Percentiles rank a stretch among this genome's conserved stretches.
phyloP scores from a whole-genome alignment of 176 grass and related monocot genomes.

The Avena insularis region DNA sequence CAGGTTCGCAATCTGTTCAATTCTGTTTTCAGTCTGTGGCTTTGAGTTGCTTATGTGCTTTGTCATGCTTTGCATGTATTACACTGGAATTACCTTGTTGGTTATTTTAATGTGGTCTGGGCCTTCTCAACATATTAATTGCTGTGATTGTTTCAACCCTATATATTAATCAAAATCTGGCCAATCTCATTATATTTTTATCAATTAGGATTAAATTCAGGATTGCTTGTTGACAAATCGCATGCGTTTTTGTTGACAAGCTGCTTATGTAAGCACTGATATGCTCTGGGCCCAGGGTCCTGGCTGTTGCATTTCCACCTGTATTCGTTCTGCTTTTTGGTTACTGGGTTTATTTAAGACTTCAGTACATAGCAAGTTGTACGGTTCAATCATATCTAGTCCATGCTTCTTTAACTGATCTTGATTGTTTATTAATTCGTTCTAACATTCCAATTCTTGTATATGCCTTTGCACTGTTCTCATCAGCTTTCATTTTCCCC shows the following conservation, averaged over 20 bases:
- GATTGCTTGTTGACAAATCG: slow-evolving; percentile 3
- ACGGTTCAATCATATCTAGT: slow-evolving; percentile 5
- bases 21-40: slow-evolving; percentile 26
- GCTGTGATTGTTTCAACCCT: not conserved
- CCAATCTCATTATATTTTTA: slow-evolving; percentile 10
- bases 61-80: slow-evolving; percentile 16
- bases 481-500: not conserved
- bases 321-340: slow-evolving; percentile 32
- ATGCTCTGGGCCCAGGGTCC: slow-evolving; percentile 28
- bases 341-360: slow-evolving; percentile 23
- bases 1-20: slow-evolving; percentile 61
- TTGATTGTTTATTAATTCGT: slow-evolving; percentile 9
- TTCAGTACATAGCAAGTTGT: slow-evolving; percentile 28
- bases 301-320: not conserved
- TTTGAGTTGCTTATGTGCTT: not conserved
- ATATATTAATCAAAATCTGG: not conserved
- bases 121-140: slow-evolving; percentile 38
- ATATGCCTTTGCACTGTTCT: slow-evolving; percentile 5
- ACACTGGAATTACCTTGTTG: slow-evolving; percentile 1
- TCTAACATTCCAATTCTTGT: slow-evolving; percentile 16
- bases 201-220: slow-evolving; percentile 11
- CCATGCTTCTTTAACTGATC: slow-evolving; percentile 20
- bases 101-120: slow-evolving; percentile 10
- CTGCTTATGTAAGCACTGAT: slow-evolving; percentile 38
- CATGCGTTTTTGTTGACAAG: not conserved